Base-by-base conservation (phyloP, 305 asterid species). In the Plantago coronopus region DNA sequence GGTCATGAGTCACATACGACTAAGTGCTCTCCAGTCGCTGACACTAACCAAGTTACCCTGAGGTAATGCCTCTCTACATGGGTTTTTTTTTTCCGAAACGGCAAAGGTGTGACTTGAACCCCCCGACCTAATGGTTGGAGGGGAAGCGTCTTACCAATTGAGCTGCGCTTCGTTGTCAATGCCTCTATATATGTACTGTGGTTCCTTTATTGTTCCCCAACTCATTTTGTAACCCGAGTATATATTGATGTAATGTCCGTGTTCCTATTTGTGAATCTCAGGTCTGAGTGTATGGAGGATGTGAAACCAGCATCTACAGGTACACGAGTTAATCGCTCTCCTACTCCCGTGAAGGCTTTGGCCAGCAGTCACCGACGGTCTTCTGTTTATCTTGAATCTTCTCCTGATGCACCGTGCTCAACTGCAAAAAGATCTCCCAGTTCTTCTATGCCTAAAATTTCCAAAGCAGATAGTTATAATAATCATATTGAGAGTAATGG, bases 321-420 rank as follows among this genome's bases (percentile, higher is more conserved):
- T 65, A 63, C 71, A 61, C 65, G 61, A 61, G 61, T 59, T 66
- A 44, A 65, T 44, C 74, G 68, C 46, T 64, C 79, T 57, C 64
- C 72, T 70, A 74, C 73, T 66, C 73, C 82, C 34, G 71, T 57
- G 57, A 78, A 76, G 75, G 83, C 67, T 69, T 49, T 61, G 68
- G 59, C 49, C 59, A 59, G 54, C 54, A 61, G 58, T 50, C 63
- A 59, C 18, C 68, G 38, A 40, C 65, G 34, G 29, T 74, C 72
- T 63, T 55, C 47, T 49, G 51, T 80, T 59, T 74, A 65, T 71
- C 77, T 86, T 38, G 66, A 74, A 69, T 77, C 82, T 66, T 34
- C 57, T 69, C 70, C 78, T 46, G 70, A 87, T 58, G 84, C 79
- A 62, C 64, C 76, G 68, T 83, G 78, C 40, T 69, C 77, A 71